Evolutionary conservation across 2,329 filamentous ascomycete genomes (phyloP).

Genomic region (Colletotrichum caudatum): DNA sequence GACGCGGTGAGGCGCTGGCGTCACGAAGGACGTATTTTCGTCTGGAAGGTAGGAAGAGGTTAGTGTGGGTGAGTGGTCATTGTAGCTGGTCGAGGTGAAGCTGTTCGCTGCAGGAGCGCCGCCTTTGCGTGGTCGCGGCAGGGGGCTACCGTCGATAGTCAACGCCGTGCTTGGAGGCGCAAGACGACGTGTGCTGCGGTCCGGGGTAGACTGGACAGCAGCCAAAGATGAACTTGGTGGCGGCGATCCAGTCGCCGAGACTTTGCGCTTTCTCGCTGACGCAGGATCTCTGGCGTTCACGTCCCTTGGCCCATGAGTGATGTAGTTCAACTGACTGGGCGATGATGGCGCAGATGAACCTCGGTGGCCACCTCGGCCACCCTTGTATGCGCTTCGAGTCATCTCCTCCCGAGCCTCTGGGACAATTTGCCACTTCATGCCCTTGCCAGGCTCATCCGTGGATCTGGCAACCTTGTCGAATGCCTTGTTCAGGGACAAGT

Average conservation of each 20-base stretch:
- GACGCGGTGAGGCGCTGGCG: conserved; percentile 78
- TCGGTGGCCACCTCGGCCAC: conserved; percentile 72
- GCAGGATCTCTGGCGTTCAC: conserved; percentile 63
- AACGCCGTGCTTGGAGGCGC: conserved; percentile 50
- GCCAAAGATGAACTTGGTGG: conserved; percentile 63
- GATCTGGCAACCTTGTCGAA: conserved; percentile 94
- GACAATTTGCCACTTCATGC: conserved; percentile 98
- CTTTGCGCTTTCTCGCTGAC: conserved; percentile 69
- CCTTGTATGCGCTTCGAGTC: conserved; percentile 76
- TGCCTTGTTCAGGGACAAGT: conserved; percentile 92
- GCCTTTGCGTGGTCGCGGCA: conserved; percentile 68
- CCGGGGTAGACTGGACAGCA: conserved; percentile 69
- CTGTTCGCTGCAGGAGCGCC: conserved; percentile 58
- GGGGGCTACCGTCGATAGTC: conserved; percentile 70
- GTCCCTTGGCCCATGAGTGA: conserved; percentile 69
- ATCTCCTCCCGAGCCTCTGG: conserved; percentile 89
- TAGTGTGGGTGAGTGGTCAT: conserved; percentile 70
- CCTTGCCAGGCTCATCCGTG: conserved; percentile 96
- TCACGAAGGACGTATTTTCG: conserved; percentile 72
- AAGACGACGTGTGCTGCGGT: conserved; percentile 57
- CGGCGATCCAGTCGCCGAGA: conserved; percentile 67
- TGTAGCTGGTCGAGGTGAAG: conserved; percentile 62
- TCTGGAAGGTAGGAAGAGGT: conserved; percentile 73
- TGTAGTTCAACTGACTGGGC: conserved; percentile 70
- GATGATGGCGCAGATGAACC: conserved; percentile 80